Conservation (phyloP, 73 alveolate genomes). For the Effrenium voratum region DNA sequence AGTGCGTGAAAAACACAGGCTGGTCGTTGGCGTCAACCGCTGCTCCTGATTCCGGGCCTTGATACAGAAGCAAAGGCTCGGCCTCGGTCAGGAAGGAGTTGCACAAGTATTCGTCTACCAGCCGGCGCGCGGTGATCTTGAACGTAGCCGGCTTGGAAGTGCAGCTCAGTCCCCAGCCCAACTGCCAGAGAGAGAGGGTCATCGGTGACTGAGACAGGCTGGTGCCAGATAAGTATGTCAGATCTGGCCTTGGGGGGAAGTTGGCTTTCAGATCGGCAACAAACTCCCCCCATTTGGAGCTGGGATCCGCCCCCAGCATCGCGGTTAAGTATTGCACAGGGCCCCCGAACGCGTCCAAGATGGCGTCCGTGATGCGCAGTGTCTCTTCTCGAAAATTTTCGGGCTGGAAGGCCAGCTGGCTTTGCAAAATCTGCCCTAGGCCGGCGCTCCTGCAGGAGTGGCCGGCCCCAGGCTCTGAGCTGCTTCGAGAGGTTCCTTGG, state of each 20-base stretch:
- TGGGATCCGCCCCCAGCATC: background rate
- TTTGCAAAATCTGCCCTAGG: no score
- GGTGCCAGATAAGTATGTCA: background rate
- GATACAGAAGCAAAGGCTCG: background rate
- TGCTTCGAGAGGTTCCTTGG: no score
- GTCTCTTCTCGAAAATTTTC: background rate
- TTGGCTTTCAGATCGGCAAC: background rate
- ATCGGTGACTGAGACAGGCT: background rate
- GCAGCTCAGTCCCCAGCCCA: background rate
- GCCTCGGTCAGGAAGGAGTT: background rate
- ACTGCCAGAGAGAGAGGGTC: background rate
- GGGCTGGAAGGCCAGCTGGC: no score
- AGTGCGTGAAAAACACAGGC: background rate
- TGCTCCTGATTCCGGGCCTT: background rate
- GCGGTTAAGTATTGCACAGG: background rate
- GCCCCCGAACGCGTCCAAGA: slow-evolving; percentile 3
- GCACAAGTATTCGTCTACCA: background rate
- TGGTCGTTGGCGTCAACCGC: background rate
- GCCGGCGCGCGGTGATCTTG: background rate
- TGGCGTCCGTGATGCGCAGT: background rate
- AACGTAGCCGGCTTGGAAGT: slow-evolving; percentile 30
- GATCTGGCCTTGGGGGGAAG: background rate
- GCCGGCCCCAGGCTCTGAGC: no score
- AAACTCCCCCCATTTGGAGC: background rate
- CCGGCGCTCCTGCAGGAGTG: no score